Evolutionary conservation across 768 basidiomycete species (phyloP).

Genomic region (Roridomyces roridus): DNA sequence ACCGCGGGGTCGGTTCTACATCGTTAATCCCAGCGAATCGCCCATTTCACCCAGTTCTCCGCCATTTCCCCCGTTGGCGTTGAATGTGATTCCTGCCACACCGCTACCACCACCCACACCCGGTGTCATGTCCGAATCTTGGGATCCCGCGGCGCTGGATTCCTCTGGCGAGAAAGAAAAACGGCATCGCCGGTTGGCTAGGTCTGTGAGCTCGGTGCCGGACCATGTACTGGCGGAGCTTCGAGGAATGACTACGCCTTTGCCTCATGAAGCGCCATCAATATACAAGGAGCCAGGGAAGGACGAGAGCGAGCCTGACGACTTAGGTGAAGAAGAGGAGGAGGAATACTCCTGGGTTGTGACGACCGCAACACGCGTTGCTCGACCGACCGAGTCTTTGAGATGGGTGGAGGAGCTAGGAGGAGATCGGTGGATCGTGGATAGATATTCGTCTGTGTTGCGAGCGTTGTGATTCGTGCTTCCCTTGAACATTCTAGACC

Average conservation of each 20-base stretch:
- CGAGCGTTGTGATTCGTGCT: constrained; percentile 8
- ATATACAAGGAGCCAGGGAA: background rate
- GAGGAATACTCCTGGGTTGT: constrained; percentile 8
- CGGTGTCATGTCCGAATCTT: too few relatives aligned
- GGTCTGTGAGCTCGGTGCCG: constrained; percentile 10
- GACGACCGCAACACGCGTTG: constrained; percentile 1
- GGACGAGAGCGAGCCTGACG: constrained; percentile 2
- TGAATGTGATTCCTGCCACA: too few relatives aligned
- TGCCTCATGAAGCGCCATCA: background rate
- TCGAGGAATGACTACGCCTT: background rate
- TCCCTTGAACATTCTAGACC: too few relatives aligned
- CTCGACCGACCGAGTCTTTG: background rate
- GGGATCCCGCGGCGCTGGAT: background rate
- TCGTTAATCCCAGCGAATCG: too few relatives aligned
- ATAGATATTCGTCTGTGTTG: constrained; percentile 12
- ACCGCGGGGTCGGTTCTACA: too few relatives aligned
- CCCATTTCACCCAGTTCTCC: too few relatives aligned
- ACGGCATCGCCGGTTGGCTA: constrained; percentile 10
- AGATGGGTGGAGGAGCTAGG: constrained; percentile 8
- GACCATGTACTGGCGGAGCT: constrained; percentile 6
- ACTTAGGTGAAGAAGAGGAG: background rate
- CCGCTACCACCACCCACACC: too few relatives aligned
- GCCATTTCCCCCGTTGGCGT: too few relatives aligned
- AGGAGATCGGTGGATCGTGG: constrained; percentile 15
- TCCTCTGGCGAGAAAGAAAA: background rate